phyloP scores from a whole-genome alignment of 371 early-diverging fungal species.

The Rhizopus microsporus region DNA sequence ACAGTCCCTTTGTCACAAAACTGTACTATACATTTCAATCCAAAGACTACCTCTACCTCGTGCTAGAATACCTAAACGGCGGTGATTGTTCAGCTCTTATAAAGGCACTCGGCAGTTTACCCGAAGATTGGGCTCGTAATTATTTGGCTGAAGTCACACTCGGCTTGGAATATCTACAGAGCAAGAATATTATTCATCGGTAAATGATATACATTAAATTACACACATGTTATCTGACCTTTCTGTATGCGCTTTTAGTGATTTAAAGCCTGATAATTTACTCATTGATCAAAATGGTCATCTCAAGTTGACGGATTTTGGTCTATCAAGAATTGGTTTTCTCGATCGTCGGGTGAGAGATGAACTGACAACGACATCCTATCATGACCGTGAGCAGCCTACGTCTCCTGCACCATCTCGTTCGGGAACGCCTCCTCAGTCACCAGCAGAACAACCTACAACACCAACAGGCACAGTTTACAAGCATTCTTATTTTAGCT shows the following conservation, averaged over 20 bases:
- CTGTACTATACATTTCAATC: slow-evolving; percentile 94
- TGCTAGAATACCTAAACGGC: slow-evolving; percentile 97
- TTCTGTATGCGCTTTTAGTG: slow-evolving; percentile 42
- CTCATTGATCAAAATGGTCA: slow-evolving; percentile 91
- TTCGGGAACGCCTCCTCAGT: slow-evolving; percentile 45
- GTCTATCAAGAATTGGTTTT: slow-evolving; percentile 87
- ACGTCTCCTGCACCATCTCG: slow-evolving; percentile 48
- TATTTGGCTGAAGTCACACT: slow-evolving; percentile 95
- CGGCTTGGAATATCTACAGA: slow-evolving; percentile 94
- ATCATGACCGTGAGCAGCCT: slow-evolving; percentile 30
- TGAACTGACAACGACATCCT: slow-evolving; percentile 37
- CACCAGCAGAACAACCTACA: slow-evolving; percentile 12
- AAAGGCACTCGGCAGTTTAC: slow-evolving; percentile 80
- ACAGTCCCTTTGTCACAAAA: slow-evolving; percentile 93
- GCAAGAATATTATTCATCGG: slow-evolving; percentile 83
- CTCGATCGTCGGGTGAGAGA: slow-evolving; percentile 77
- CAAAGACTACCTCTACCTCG: slow-evolving; percentile 87
- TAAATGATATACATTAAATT: slow-evolving; percentile 33
- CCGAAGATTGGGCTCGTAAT: slow-evolving; percentile 89
- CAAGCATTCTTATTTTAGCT: slow-evolving; percentile 38
- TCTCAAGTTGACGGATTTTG: slow-evolving; percentile 94
- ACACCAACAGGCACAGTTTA: slow-evolving; percentile 25
- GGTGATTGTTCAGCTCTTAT: slow-evolving; percentile 95
- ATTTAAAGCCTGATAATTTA: slow-evolving; percentile 91
- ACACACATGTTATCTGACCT: background rate